These are phyloP conservation scores for Filobasidium wieringae DNA, from an alignment of 768 basidiomycete genomes.

Conservation along the genomic window DNA sequence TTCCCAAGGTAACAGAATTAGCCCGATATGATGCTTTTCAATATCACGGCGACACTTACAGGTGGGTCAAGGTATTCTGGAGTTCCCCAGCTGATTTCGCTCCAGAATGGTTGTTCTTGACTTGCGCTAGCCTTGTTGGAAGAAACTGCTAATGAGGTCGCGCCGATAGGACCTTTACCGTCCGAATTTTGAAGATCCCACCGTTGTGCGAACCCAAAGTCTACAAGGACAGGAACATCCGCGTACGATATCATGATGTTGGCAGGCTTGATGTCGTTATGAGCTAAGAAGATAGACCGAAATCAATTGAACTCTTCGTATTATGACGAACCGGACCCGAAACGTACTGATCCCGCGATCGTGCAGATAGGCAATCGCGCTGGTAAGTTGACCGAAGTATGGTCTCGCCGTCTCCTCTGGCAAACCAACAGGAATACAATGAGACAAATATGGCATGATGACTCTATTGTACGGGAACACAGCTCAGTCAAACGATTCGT, in stretches of 20 bases:
- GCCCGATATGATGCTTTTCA: neutral
- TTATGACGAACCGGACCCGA: neutral
- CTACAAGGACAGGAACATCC: constrained; percentile 62
- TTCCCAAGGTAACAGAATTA: neutral
- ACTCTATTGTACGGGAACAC: constrained; percentile 18
- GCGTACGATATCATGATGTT: constrained; percentile 76
- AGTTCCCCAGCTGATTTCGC: constrained; percentile 50
- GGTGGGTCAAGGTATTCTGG: constrained; percentile 85
- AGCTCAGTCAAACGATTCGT: constrained; percentile 2
- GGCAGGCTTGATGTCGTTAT: constrained; percentile 56
- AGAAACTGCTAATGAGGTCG: neutral
- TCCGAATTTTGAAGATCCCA: constrained; percentile 42
- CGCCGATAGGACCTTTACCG: constrained; percentile 38
- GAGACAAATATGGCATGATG: constrained; percentile 71
- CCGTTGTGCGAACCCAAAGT: constrained; percentile 90
- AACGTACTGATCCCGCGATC: constrained; percentile 30
- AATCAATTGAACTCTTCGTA: neutral
- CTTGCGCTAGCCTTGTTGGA: constrained; percentile 51
- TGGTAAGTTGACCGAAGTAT: constrained; percentile 35
- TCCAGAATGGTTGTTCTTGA: constrained; percentile 50
- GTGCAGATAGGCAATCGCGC: constrained; percentile 37
- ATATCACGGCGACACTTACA: neutral
- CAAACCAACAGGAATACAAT: constrained; percentile 76
- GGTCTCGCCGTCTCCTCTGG: constrained; percentile 58
- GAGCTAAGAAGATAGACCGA: too few relatives aligned